These are phyloP conservation scores for Syzygium aromaticum DNA, from an alignment of 345 rosid species.

Conservation along the genomic window DNA sequence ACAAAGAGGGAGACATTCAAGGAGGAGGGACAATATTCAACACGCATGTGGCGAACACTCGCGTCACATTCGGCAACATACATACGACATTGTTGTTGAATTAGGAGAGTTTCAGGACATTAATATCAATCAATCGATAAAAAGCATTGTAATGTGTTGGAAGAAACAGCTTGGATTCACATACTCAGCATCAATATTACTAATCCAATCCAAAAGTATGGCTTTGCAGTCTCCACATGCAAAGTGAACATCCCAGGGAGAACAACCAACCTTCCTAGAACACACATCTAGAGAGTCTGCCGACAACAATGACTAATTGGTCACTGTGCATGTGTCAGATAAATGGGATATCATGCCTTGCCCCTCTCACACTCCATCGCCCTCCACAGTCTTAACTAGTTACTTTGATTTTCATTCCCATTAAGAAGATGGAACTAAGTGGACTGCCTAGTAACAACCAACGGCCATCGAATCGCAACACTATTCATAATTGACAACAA, in stretches of 20 bases:
- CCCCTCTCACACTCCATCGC: neutral
- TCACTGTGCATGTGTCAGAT: neutral
- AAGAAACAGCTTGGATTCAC: neutral
- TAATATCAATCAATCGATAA: neutral
- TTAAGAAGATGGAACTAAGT: neutral
- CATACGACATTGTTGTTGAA: neutral
- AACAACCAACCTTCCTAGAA: neutral
- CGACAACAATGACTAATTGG: neutral
- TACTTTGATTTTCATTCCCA: neutral
- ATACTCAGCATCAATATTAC: neutral
- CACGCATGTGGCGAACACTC: neutral
- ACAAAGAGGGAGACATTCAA: neutral
- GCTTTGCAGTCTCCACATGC: neutral
- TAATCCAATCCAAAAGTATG: neutral
- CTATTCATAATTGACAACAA: neutral
- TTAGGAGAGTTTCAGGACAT: neutral
- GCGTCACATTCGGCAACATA: neutral
- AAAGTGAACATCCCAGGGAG: neutral
- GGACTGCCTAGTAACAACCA: neutral
- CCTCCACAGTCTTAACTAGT: neutral
- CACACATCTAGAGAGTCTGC: neutral
- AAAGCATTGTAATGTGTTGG: neutral
- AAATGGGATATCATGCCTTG: neutral
- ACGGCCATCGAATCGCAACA: neutral
- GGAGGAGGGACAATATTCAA: neutral